Base-by-base conservation (phyloP, 805 yeast species). In the Saccharomyces eubayanus region DNA sequence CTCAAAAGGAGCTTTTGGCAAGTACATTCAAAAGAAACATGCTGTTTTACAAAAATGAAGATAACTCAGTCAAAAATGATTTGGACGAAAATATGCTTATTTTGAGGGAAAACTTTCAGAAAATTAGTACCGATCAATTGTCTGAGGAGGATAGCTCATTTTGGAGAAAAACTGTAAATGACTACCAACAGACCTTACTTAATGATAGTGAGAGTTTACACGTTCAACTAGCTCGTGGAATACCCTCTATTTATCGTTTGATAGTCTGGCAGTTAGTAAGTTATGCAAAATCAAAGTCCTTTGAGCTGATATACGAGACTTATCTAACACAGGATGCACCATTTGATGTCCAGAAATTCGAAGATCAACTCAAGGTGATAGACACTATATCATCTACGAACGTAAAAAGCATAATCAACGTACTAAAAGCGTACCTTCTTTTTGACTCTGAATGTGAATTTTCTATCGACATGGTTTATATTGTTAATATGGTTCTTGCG, bases 401-500 rank as follows among this genome's bases (percentile, higher is more conserved):
- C 60, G 72, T 77, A 14, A 82, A 78, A 28, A 82, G 86, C 51
- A 72, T 92, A 30, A 85, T 75, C 64, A 81, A 83, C 52, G 83
- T 92, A 28, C 78, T 92, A 56, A 86, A 86, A 62, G 89, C 90
- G 0, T 91, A 91, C 72, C 81, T 91, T 28, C 71, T 88, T 51
- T 84, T 81, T 65, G 97, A 92, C 66, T 81, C 85, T 1, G 96
- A 89, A 46, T 96, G 92, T 47, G 97, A 97, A 0, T 94, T 91
- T 65, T 89, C 96, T 2, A 96, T 90, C 70, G 97, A 97, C 6
- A 87, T 92, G 96, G 91, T 95, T 1, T 89, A 89, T 62, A 80
- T 94, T 46, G 79, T 87, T 0, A 89, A 86, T 3, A 96, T 97
- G 2, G 69, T 92, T 45, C 73, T 88, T 47, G 75, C 88, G 73